Conservation (phyloP, 176 grass and related monocot species). For the Canna indica region DNA sequence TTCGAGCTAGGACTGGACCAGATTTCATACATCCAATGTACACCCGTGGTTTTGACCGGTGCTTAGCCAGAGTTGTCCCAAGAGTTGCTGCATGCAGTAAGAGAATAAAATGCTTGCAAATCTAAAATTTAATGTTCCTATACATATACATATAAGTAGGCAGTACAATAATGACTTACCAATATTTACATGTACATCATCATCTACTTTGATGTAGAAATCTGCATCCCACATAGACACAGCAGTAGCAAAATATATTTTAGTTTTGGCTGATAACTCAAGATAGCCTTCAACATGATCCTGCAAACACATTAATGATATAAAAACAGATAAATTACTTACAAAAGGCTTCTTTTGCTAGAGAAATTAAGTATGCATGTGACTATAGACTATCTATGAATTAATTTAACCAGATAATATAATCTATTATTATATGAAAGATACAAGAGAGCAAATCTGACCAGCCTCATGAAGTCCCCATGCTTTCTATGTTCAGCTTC, state of each 20-base stretch:
- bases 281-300: constrained; percentile 95
- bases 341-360: no score
- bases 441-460: no score
- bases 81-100: constrained; percentile 58
- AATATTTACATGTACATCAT: constrained; percentile 98
- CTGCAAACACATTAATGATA: constrained; percentile 20
- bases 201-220: constrained; percentile 92
- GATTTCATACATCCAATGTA: constrained; percentile 96
- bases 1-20: constrained; percentile 80
- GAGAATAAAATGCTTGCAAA: not conserved
- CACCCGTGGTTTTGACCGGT: constrained; percentile 58
- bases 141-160: not conserved
- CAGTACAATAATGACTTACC: constrained; percentile 24
- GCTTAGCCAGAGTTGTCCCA: constrained; percentile 44
- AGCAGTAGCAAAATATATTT: constrained; percentile 69
- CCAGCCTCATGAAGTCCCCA: constrained; percentile 84
- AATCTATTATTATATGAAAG: no score
- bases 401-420: no score
- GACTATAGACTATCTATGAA: no score
- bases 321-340: no score
- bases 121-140: not conserved
- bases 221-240: constrained; percentile 85
- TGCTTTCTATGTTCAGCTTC: constrained; percentile 72
- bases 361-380: no score
- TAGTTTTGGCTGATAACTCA: constrained; percentile 77